These are phyloP conservation scores for Alternaria sp. DNA, from an alignment of 2,329 filamentous ascomycete genomes.

Conservation along the genomic window DNA sequence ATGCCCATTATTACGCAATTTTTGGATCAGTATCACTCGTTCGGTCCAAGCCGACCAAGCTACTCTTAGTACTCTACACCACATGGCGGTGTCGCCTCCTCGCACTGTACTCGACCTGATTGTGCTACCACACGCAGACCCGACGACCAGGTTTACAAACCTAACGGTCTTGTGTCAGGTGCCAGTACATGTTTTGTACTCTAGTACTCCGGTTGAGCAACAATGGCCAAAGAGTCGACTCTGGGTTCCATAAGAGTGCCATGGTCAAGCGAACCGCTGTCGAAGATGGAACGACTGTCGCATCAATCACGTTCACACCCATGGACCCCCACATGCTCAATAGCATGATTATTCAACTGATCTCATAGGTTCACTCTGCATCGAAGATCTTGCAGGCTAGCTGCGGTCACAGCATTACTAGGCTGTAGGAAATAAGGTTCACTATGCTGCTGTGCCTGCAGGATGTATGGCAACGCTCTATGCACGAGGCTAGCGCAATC, in stretches of 20 bases:
- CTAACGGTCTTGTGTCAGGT: slow-evolving; percentile 46
- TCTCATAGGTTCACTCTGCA: slow-evolving; percentile 19
- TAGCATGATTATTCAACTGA: background rate
- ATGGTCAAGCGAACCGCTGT: slow-evolving; percentile 8
- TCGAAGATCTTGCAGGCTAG: slow-evolving; percentile 34
- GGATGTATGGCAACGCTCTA: slow-evolving; percentile 15
- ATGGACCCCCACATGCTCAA: background rate
- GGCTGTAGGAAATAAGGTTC: slow-evolving; percentile 18
- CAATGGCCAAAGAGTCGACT: background rate
- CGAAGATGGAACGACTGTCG: too few relatives aligned
- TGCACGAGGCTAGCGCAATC: slow-evolving; percentile 15
- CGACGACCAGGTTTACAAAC: slow-evolving; percentile 45
- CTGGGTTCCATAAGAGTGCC: slow-evolving; percentile 10
- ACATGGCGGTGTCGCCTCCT: slow-evolving; percentile 37
- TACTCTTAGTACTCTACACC: slow-evolving; percentile 23
- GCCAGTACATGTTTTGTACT: slow-evolving; percentile 41
- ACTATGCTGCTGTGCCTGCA: slow-evolving; percentile 32
- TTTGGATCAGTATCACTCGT: slow-evolving; percentile 8
- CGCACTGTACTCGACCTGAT: slow-evolving; percentile 28
- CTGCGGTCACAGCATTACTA: slow-evolving; percentile 31
- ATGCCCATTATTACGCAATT: slow-evolving; percentile 1
- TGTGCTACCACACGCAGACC: slow-evolving; percentile 42
- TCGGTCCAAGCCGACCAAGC: slow-evolving; percentile 24
- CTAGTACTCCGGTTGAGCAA: slow-evolving; percentile 15
- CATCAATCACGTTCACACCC: background rate